A percentile compares a stretch with the other conserved stretches of the same genome.
phyloP scores from a whole-genome alignment of 2,329 filamentous ascomycete genomes.

The Aspergillus fischeri region DNA sequence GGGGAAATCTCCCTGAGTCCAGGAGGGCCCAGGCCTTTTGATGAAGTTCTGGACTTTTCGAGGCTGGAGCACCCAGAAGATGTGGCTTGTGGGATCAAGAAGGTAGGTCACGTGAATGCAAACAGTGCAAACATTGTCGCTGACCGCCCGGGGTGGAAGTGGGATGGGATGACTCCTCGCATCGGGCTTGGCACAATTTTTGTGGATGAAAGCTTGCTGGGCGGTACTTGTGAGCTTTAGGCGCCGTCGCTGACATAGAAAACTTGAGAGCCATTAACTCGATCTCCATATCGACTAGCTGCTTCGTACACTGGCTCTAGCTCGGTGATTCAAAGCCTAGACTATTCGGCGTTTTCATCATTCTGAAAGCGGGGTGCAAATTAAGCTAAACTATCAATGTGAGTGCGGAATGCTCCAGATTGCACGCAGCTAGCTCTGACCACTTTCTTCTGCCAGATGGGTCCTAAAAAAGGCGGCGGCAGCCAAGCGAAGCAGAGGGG shows the following conservation, averaged over 20 bases:
- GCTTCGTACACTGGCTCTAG: background rate
- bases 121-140: conserved; percentile 15
- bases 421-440: background rate
- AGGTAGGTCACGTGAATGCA: conserved; percentile 1
- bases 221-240: background rate
- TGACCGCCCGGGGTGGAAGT: conserved; percentile 7
- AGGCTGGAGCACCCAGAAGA: conserved; percentile 7
- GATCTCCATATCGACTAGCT: background rate
- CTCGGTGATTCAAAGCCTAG: background rate
- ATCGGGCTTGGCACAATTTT: conserved; percentile 29
- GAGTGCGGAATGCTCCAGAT: conserved; percentile 1
- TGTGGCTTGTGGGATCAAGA: conserved; percentile 10
- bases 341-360: background rate
- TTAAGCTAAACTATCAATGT: background rate
- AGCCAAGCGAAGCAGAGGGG: conserved; percentile 26
- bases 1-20: conserved; percentile 17
- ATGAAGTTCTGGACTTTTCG: conserved; percentile 26
- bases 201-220: conserved; percentile 17
- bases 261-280: background rate
- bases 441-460: conserved; percentile 23
- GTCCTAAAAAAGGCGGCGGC: conserved; percentile 31
- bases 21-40: conserved; percentile 27
- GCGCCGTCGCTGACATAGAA: background rate
- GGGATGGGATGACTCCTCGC: conserved; percentile 19
- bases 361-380: background rate